A percentile compares a stretch with the other conserved stretches of the same genome.
Conservation (phyloP, 257 asterid species). For the Primulina tabacum region DNA sequence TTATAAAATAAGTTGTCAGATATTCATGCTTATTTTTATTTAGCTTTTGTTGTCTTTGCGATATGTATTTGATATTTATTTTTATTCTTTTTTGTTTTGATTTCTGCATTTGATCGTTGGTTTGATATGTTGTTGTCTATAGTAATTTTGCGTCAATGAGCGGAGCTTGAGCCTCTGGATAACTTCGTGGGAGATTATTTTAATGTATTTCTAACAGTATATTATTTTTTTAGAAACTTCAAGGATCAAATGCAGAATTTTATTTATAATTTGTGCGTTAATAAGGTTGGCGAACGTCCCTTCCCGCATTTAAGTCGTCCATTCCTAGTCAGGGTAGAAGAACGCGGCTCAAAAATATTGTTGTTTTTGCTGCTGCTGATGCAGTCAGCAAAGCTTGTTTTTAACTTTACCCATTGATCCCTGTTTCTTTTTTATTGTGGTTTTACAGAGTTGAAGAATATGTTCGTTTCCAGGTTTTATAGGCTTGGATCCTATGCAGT, state of each 20-base stretch:
- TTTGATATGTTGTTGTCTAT: background rate
- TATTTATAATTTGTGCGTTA: background rate
- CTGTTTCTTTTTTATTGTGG: slow-evolving; percentile 20
- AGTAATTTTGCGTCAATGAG: slow-evolving; percentile 2
- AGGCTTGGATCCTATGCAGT: slow-evolving; percentile 40
- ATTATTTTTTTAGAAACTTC: background rate
- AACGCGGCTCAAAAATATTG: background rate
- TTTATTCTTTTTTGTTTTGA: background rate
- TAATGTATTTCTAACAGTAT: background rate
- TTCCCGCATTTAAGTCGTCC: background rate
- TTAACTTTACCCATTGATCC: slow-evolving; percentile 14
- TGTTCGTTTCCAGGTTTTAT: slow-evolving; percentile 45
- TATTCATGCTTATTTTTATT: background rate
- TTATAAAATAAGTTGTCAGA: background rate
- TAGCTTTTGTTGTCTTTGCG: slow-evolving; percentile 1
- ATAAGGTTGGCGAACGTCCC: background rate
- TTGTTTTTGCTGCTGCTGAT: slow-evolving; percentile 1
- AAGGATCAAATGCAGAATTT: background rate
- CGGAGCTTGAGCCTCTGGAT: background rate
- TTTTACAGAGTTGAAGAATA: slow-evolving; percentile 40
- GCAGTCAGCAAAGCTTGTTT: slow-evolving; percentile 2
- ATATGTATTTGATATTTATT: background rate
- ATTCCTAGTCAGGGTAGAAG: background rate
- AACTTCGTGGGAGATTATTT: background rate
- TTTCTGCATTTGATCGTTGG: background rate